Base-by-base conservation (phyloP, 2,329 filamentous ascomycete genomes). In the Cryoendolithus antarcticus region DNA sequence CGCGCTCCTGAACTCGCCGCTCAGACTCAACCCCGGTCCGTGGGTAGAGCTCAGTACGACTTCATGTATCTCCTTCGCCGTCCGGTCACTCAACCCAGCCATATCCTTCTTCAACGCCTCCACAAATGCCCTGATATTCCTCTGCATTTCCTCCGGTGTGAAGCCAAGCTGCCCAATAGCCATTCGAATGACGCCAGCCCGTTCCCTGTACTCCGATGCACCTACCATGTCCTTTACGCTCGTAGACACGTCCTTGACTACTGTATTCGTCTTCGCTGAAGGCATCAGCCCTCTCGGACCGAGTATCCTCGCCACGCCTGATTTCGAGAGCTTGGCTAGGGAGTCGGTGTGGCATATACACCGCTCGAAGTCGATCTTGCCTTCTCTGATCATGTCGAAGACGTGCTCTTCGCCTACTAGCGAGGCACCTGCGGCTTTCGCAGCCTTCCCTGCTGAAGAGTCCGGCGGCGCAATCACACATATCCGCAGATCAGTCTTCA, bases 211-310 rank as follows among this genome's bases (percentile, higher is more conserved):
- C 50, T 88, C 78, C 38, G 80, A 83, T 39, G 80, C 85, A 45
- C 89, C 86, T 9, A 86, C 77, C 62, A 94, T 77, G 49, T 89
- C 84, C 53, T 74, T 75, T 54, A 98, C 82, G 28, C 78, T 72
- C n/a, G 69, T 62, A 39, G 72, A 72, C 10, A 94, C 74, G 57
- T 93, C 82, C 55, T 74, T 80, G 15, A 93, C 86, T 40, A 98
- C 82, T 1, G 91, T 96, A 48, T 86, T 86, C 46, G 77, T 77
- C 70, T 94, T 94, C 44, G 74, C 66, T 59, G 76, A 93, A 4
- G 91, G 91, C 91, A 98, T 96, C 55, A 98, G 63, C 2, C 88
- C 88, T 62, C 76, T 80, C 34, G 91, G 91, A 54, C 91, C 91
- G 11, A 98, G 69, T 32, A 94, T 72, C 48, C 80, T 74, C 47